Base-by-base conservation (phyloP, 805 yeast genomes). In the Yamadazyma sp. region DNA sequence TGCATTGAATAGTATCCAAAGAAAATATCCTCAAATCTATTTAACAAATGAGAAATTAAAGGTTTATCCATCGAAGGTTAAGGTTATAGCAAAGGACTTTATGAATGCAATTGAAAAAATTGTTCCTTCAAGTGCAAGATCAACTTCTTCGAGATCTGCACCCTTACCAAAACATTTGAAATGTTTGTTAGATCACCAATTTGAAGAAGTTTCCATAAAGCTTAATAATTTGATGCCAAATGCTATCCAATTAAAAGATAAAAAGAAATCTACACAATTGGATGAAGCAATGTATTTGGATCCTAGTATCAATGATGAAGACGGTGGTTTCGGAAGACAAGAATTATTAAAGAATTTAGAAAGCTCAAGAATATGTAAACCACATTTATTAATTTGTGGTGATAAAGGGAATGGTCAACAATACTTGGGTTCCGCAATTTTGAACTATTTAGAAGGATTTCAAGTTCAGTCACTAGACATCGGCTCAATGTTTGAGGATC, bases 1-100 rank as follows among this genome's bases (percentile, higher is more conserved):
- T 20, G 98, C 98, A 0, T 68, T 93, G 43, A 81, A 83, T 50
- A 82, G 96, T 50, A 91, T 93, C 26, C 97, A 91, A 60, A 68
- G 98, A 44, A 76, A 82, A 30, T 91, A 82, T 48, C 99, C 99
- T 0, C 98, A 93, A 58, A 91, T 93, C 29, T 93, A 93, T 58
- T 63, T 73, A 43, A 74, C 89, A 7, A 69, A 73, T 35, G 84
- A 83, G 31, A 91, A 88, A 53, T 68, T 91, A 27, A 57, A 67
- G 29, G 82, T 93, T 21, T 78, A 88, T 52, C 86, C 95, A 4
- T 57, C 72, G 3, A 64, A 78, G 23, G 83, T 93, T 22, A 71
- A 68, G 33, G 95, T 91, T 1, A 73, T 75, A 9, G 83, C 95
- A 0, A 75, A 77, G 43, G 98, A 93, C 59, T 91, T 93, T 52